Evolutionary conservation across 2,329 filamentous ascomycete genomes (phyloP).

Genomic region (Sporothrix brasiliensis): DNA sequence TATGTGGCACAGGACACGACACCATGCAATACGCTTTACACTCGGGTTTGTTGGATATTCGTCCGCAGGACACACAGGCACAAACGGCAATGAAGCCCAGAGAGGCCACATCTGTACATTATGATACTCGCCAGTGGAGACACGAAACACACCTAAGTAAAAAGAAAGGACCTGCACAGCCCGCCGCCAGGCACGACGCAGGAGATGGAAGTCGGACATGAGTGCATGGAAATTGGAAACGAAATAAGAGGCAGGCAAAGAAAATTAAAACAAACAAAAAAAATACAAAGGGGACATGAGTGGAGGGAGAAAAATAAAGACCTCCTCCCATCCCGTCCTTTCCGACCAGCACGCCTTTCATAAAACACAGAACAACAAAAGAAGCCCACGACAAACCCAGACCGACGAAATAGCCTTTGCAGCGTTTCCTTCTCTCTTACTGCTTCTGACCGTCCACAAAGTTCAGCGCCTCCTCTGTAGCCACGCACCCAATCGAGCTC

Average conservation of each 20-base stretch:
- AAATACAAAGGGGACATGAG: neutral
- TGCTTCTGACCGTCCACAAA: constrained; percentile 85
- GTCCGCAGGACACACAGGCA: neutral
- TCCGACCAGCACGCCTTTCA: constrained; percentile 32
- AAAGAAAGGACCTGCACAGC: neutral
- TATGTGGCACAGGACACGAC: neutral
- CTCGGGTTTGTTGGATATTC: neutral
- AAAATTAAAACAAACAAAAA: neutral
- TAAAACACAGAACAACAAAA: constrained; percentile 6
- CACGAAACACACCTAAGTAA: neutral
- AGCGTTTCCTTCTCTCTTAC: constrained; percentile 19
- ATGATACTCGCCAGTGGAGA: neutral
- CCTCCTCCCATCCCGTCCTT: constrained; percentile 12
- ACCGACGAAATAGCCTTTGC: neutral
- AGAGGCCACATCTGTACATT: neutral
- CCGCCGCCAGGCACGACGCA: constrained; percentile 6
- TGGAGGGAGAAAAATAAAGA: constrained; percentile 4
- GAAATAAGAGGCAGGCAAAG: neutral
- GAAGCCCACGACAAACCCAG: neutral
- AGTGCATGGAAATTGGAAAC: neutral
- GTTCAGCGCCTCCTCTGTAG: constrained; percentile 80
- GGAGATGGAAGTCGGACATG: neutral
- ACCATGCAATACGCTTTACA: too few species aligned
- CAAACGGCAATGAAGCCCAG: neutral
- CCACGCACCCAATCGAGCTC: constrained; percentile 88